phyloP scores from a whole-genome alignment of 2,329 filamentous ascomycete species.

The Penicillium sclerotigenum region DNA sequence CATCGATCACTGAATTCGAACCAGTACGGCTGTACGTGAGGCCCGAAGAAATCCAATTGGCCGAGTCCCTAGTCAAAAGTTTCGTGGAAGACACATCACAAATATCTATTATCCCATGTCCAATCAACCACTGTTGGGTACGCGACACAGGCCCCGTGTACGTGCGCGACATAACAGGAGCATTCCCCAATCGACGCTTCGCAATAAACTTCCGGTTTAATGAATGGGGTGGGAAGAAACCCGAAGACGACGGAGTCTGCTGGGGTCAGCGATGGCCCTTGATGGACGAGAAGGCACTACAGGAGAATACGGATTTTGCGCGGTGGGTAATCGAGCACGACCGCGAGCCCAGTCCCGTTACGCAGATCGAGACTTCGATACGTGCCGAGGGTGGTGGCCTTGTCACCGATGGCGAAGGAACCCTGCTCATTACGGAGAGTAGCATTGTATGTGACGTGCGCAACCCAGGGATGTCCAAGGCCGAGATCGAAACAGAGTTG shows the following conservation, averaged over 20 bases:
- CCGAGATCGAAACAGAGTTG: constrained; percentile 25
- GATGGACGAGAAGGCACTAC: constrained; percentile 8
- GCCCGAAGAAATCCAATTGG: constrained; percentile 18
- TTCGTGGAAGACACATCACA: constrained; percentile 5
- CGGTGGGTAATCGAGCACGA: constrained; percentile 18
- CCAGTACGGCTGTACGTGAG: constrained; percentile 21
- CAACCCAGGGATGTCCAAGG: constrained; percentile 23
- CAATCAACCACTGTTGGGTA: constrained; percentile 24
- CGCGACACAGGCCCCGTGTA: constrained; percentile 25
- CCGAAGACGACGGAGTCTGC: constrained; percentile 13
- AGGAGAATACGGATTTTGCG: constrained; percentile 19
- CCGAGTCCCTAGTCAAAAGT: constrained; percentile 8
- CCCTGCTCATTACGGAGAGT: constrained; percentile 30
- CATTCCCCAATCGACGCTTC: constrained; percentile 12
- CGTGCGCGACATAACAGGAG: constrained; percentile 15
- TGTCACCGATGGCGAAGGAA: constrained; percentile 32
- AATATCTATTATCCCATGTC: constrained; percentile 15
- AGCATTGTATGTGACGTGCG: constrained; percentile 28
- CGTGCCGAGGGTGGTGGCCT: constrained; percentile 28
- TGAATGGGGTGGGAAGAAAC: constrained; percentile 25
- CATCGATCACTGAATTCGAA: constrained; percentile 22
- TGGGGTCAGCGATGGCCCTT: constrained; percentile 15
- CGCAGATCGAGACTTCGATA: constrained; percentile 17
- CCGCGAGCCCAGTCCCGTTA: constrained; percentile 8
- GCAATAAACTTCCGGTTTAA: constrained; percentile 22